These are phyloP conservation scores for Zygosaccharomyces lentus DNA, from an alignment of 805 yeast species.

Conservation along the genomic window DNA sequence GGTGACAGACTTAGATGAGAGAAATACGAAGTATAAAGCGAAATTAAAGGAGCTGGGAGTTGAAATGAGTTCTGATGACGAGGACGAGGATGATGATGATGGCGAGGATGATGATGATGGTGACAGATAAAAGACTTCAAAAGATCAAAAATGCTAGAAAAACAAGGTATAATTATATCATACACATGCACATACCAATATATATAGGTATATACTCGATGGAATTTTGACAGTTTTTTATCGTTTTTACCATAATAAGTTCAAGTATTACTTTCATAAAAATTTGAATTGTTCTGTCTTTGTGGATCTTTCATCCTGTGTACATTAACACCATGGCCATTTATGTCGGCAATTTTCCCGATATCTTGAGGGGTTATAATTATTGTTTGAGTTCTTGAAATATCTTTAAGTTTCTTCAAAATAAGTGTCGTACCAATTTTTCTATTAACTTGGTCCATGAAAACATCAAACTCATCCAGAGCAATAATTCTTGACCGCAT, in stretches of 20 bases:
- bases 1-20: conserved; percentile 73
- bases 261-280: conserved; percentile 5
- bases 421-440: conserved; percentile 71
- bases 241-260: not conserved
- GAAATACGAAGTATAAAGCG: conserved; percentile 52
- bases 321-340: conserved; percentile 56
- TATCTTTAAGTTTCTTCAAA: conserved; percentile 57
- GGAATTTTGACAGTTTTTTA: not conserved
- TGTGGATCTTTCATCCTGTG: conserved; percentile 52
- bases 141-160: no score
- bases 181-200: no score
- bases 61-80: conserved; percentile 67
- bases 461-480: conserved; percentile 94
- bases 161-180: not conserved
- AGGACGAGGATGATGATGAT: conserved; percentile 59
- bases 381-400: conserved; percentile 71
- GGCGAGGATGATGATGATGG: conserved; percentile 42
- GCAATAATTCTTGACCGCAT: conserved; percentile 88
- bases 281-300: conserved; percentile 30
- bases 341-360: conserved; percentile 54
- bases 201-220: not conserved
- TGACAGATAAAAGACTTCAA: not conserved
- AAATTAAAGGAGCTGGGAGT: conserved; percentile 51
- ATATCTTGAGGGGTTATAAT: conserved; percentile 94
- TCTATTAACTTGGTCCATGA: conserved; percentile 92